phyloP scores from a whole-genome alignment of 176 grass and related monocot genomes.

The Pontederia paniculata region DNA sequence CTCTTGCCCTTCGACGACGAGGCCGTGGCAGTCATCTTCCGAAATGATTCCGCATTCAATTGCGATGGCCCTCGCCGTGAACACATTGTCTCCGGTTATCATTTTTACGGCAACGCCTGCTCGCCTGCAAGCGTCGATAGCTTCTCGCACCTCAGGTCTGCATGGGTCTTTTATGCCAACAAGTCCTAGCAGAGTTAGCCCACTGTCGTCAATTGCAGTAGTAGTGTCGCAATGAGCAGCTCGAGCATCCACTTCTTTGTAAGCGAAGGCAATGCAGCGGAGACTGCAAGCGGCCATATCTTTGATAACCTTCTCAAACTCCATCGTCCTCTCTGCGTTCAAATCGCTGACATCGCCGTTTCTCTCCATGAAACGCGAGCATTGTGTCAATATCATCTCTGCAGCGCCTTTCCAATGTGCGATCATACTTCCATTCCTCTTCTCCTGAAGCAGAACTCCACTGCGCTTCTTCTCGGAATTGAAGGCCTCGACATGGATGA shows the following conservation, averaged over 20 bases:
- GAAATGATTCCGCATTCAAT: slow-evolving; percentile 61
- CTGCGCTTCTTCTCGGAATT: slow-evolving; percentile 91
- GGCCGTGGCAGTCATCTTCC: neutral
- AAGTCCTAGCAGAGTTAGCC: slow-evolving; percentile 48
- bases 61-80: slow-evolving; percentile 63
- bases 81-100: slow-evolving; percentile 86
- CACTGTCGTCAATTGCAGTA: slow-evolving; percentile 32
- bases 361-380: slow-evolving; percentile 19
- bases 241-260: slow-evolving; percentile 20
- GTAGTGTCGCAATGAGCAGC: neutral
- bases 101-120: slow-evolving; percentile 60
- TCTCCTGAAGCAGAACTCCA: slow-evolving; percentile 37
- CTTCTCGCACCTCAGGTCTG: slow-evolving; percentile 38
- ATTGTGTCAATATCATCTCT: slow-evolving; percentile 55
- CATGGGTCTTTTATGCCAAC: slow-evolving; percentile 76
- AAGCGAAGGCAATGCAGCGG: slow-evolving; percentile 71
- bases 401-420: slow-evolving; percentile 85
- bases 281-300: slow-evolving; percentile 51
- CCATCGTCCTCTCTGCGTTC: slow-evolving; percentile 12
- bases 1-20: slow-evolving; percentile 54
- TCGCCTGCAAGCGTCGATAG: slow-evolving; percentile 41
- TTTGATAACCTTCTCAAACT: slow-evolving; percentile 38
- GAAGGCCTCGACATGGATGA: slow-evolving; percentile 66
- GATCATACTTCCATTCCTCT: slow-evolving; percentile 4
- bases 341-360: slow-evolving; percentile 18